Percentiles rank a stretch among this genome's conserved stretches.
Conservation (phyloP, 768 basidiomycete genomes). For the Tulasnella sp. region DNA sequence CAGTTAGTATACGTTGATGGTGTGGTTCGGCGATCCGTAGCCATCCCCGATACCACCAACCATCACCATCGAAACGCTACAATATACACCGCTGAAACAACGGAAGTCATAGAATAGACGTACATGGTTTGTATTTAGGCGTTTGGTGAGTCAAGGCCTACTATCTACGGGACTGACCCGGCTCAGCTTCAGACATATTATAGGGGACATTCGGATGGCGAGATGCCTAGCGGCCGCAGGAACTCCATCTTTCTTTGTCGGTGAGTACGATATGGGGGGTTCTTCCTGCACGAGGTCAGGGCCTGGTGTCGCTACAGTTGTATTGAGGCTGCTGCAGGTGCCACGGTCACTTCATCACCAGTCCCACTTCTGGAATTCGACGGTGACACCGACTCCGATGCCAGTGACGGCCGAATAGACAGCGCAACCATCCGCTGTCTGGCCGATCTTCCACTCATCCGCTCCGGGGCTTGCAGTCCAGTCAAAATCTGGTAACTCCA, state of each 20-base stretch:
- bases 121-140: no score
- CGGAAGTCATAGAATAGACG: neutral
- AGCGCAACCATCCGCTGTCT: neutral
- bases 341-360: neutral
- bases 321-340: no score
- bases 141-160: neutral
- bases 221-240: no score
- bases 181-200: no score
- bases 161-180: neutral
- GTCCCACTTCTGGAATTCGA: conserved; percentile 5
- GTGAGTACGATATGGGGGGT: no score
- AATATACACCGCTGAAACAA: neutral
- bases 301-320: no score
- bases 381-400: neutral
- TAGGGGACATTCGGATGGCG: no score
- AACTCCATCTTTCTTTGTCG: neutral
- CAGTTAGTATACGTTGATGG: neutral
- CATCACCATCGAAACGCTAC: neutral
- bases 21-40: neutral
- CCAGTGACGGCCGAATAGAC: neutral
- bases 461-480: neutral
- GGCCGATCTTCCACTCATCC: neutral
- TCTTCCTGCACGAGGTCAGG: no score
- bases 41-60: neutral
- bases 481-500: neutral